Conservation (phyloP, 495 filamentous ascomycete species). For the Aspergillus bridgeri region DNA sequence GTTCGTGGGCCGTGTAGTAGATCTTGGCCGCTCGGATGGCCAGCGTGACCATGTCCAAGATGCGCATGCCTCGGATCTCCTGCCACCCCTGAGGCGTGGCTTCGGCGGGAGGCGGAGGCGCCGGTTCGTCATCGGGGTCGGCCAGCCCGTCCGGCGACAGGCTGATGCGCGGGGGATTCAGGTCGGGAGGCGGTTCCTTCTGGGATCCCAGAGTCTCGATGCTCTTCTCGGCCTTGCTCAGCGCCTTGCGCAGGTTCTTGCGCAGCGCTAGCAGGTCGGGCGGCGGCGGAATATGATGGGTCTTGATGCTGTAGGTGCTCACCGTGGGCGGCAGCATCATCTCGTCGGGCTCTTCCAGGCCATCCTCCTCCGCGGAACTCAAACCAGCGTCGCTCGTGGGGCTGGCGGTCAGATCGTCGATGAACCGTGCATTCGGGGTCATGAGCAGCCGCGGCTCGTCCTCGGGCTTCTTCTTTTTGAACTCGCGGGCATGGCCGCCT, state of each 20-base stretch:
- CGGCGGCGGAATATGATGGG: constrained; percentile 80
- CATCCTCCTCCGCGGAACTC: constrained; percentile 45
- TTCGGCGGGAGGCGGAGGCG: constrained; percentile 14
- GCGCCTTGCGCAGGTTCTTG: constrained; percentile 63
- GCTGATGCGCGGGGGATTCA: constrained; percentile 31
- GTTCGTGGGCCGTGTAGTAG: constrained; percentile 86
- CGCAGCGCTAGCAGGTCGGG: constrained; percentile 77
- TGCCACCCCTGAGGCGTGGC: constrained; percentile 60
- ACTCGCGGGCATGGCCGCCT: constrained; percentile 76
- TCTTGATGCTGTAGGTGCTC: constrained; percentile 89
- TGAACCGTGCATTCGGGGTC: constrained; percentile 41
- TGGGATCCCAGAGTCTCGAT: constrained; percentile 50
- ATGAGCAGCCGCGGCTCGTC: constrained; percentile 40
- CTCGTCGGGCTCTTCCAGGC: constrained; percentile 56
- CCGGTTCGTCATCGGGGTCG: constrained; percentile 36
- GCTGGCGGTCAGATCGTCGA: constrained; percentile 49
- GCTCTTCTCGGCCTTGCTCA: constrained; percentile 65
- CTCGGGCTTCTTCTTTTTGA: constrained; percentile 53
- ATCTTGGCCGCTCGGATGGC: constrained; percentile 92
- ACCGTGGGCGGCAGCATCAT: constrained; percentile 91
- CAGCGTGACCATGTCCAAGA: constrained; percentile 87
- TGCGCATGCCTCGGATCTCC: constrained; percentile 85
- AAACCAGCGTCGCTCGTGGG: constrained; percentile 44
- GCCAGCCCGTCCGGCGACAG: constrained; percentile 31
- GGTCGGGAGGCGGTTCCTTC: constrained; percentile 26